A percentile compares a stretch with the other conserved stretches of the same genome.
Evolutionary conservation across 352 stramenopile species (phyloP).

Genomic region (Globisporangium orthogonon): DNA sequence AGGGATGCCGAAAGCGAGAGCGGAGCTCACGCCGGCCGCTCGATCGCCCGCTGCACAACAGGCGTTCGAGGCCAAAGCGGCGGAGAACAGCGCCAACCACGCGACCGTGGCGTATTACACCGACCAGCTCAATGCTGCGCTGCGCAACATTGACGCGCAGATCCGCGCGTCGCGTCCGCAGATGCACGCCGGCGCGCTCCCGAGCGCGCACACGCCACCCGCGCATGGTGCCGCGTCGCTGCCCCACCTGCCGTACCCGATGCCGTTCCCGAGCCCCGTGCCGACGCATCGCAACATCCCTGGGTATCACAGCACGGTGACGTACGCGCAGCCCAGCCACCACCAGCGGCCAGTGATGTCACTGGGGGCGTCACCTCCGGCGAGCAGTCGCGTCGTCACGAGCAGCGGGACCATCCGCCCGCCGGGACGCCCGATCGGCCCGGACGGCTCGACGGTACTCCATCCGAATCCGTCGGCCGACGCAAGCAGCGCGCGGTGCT

Average conservation of each 20-base stretch:
- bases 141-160: conserved; percentile 52
- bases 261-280: not conserved
- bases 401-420: not conserved
- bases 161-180: conserved; percentile 15
- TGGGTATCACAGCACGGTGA: conserved; percentile 2
- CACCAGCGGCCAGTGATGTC: conserved; percentile 1
- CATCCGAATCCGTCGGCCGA: conserved; percentile 17
- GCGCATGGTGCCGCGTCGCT: not conserved
- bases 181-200: conserved; percentile 5
- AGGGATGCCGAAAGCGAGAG: not conserved
- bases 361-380: not conserved
- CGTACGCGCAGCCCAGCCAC: conserved; percentile 4
- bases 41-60: conserved; percentile 6
- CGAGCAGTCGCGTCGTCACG: conserved; percentile 1
- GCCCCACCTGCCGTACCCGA: not conserved
- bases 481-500: conserved; percentile 50
- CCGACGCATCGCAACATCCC: conserved; percentile 10
- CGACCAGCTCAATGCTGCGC: conserved; percentile 34
- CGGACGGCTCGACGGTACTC: conserved; percentile 13
- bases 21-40: not conserved
- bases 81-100: conserved; percentile 31
- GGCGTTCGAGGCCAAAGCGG: conserved; percentile 43
- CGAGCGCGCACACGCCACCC: not conserved
- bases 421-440: not conserved
- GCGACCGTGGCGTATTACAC: conserved; percentile 50